phyloP scores from a whole-genome alignment of 768 basidiomycete species.

The Boletus speciosus region DNA sequence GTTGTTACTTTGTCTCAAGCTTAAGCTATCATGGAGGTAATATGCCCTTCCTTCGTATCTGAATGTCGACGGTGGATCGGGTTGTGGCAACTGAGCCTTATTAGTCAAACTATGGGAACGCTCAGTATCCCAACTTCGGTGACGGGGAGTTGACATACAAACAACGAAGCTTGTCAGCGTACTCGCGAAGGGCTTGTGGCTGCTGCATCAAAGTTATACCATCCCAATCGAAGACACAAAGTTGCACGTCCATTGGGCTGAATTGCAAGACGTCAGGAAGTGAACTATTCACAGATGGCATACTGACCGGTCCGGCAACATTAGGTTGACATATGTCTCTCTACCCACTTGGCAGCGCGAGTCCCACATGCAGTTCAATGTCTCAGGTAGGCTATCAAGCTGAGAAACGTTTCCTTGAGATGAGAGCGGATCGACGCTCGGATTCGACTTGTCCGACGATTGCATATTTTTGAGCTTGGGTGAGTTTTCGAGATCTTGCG shows the following conservation, averaged over 20 bases:
- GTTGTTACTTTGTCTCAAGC: constrained; percentile 44
- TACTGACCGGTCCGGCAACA: constrained; percentile 56
- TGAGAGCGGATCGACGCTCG: not conserved
- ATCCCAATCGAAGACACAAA: constrained; percentile 39
- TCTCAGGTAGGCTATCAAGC: not conserved
- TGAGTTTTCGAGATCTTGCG: not conserved
- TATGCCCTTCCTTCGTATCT: constrained; percentile 37
- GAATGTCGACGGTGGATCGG: constrained; percentile 46
- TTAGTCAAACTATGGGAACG: constrained; percentile 32
- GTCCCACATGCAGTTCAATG: not conserved
- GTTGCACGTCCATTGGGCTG: constrained; percentile 58
- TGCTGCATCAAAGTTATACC: constrained; percentile 28
- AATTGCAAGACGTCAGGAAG: constrained; percentile 3
- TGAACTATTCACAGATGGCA: not conserved
- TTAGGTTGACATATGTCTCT: constrained; percentile 42
- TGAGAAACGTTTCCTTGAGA: not conserved
- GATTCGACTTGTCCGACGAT: not conserved
- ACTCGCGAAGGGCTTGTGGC: constrained; percentile 42
- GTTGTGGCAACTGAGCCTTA: constrained; percentile 33
- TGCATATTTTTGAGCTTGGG: not conserved
- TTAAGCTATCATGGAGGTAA: constrained; percentile 45
- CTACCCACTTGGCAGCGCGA: constrained; percentile 35
- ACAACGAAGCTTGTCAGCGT: constrained; percentile 36
- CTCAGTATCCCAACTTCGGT: constrained; percentile 1
- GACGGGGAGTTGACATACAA: constrained; percentile 38